Percentiles rank a stretch among this genome's conserved stretches.
Evolutionary conservation across 169 alveolate species (phyloP).

Genomic region (Theileria orientalis): DNA sequence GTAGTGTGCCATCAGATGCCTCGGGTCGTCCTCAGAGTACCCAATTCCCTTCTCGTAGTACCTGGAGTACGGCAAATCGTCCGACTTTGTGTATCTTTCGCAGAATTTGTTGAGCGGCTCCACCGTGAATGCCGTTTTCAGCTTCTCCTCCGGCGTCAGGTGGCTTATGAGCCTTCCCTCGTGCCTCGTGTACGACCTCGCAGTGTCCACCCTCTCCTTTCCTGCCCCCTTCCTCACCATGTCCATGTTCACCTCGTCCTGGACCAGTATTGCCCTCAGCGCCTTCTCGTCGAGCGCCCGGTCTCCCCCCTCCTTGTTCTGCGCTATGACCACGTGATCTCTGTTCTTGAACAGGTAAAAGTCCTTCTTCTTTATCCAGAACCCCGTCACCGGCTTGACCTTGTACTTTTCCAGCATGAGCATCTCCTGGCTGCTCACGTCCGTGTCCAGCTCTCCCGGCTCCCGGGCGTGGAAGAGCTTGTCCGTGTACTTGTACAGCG

Average conservation of each 20-base stretch:
- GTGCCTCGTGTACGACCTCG: conserved; percentile 40
- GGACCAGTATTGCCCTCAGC: conserved; percentile 24
- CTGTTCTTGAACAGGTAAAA: conserved; percentile 39
- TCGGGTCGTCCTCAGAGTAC: conserved; percentile 37
- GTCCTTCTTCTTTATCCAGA: conserved; percentile 56
- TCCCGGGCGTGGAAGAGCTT: conserved; percentile 7
- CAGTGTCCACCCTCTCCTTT: conserved; percentile 35
- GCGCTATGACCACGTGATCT: conserved; percentile 19
- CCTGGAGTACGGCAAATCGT: conserved; percentile 44
- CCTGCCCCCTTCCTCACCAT: conserved; percentile 55
- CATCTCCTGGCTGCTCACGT: conserved; percentile 41
- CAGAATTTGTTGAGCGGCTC: conserved; percentile 32
- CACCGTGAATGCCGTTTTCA: conserved; percentile 57
- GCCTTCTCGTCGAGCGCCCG: conserved; percentile 20
- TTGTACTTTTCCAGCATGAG: conserved; percentile 32
- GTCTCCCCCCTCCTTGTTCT: not conserved
- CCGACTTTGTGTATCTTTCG: not conserved
- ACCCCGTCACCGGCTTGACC: conserved; percentile 44
- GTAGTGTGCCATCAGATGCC: conserved; percentile 24
- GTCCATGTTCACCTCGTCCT: conserved; percentile 45
- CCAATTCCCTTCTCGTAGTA: conserved; percentile 33
- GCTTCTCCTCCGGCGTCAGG: conserved; percentile 31
- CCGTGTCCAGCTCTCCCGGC: conserved; percentile 13
- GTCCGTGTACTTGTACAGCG: conserved; percentile 25
- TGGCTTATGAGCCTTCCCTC: conserved; percentile 38